phyloP scores from a whole-genome alignment of 2,329 filamentous ascomycete genomes.

The Calonectria naviculata region DNA sequence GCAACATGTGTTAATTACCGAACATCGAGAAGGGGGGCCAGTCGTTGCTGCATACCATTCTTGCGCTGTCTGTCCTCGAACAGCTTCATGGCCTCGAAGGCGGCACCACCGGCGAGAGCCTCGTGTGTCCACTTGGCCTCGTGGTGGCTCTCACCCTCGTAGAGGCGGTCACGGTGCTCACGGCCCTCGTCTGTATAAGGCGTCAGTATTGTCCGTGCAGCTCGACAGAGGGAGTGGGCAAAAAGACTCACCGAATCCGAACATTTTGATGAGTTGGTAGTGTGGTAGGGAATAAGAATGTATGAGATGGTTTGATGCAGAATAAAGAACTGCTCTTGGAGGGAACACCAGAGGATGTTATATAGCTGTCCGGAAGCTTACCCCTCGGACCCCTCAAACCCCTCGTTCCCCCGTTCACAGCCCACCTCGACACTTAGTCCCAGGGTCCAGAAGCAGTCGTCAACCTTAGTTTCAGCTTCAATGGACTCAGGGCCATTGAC shows the following conservation, averaged over 20 bases:
- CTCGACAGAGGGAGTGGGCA: neutral
- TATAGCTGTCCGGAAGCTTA: conserved; percentile 4
- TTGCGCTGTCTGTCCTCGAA: conserved; percentile 81
- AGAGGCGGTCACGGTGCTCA: conserved; percentile 52
- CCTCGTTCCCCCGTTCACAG: neutral
- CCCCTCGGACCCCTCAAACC: neutral
- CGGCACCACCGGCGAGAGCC: conserved; percentile 78
- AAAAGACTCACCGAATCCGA: conserved; percentile 18
- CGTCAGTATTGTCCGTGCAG: neutral
- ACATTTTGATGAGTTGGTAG: conserved; percentile 14
- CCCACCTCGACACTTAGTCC: neutral
- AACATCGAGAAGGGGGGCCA: neutral
- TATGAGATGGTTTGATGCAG: neutral
- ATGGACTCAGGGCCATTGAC: neutral
- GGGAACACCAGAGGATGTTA: neutral
- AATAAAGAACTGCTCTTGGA: neutral
- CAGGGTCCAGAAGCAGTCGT: neutral
- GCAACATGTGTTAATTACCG: neutral
- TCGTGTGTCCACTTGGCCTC: conserved; percentile 78
- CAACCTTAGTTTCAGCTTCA: conserved; percentile 15
- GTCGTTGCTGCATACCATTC: conserved; percentile 53
- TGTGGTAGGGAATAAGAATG: neutral
- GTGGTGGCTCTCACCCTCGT: conserved; percentile 55
- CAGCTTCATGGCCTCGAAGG: conserved; percentile 83
- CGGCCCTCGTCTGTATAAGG: conserved; percentile 10